A percentile compares a stretch with the other conserved stretches of the same genome.
These are phyloP conservation scores for Trypethelium eluteriae DNA, from an alignment of 495 filamentous ascomycete species.

Conservation along the genomic window DNA sequence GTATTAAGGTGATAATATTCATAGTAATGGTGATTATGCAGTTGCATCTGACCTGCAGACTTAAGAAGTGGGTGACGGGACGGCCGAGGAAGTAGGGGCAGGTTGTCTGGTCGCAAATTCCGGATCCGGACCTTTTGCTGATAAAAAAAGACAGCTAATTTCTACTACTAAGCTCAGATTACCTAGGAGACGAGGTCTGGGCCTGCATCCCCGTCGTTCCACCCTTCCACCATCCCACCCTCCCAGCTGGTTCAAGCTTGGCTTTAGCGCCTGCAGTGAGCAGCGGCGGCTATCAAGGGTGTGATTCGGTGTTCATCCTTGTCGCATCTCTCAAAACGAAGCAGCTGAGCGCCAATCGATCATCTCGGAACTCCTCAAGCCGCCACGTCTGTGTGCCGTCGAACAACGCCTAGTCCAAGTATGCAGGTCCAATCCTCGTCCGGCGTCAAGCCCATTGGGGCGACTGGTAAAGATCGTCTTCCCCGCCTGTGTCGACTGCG, in stretches of 20 bases:
- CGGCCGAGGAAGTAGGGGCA: no score
- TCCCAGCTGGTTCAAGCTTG: neutral
- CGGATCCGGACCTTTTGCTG: neutral
- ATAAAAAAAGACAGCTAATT: conserved; percentile 11
- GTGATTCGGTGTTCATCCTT: neutral
- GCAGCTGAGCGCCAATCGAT: conserved; percentile 7
- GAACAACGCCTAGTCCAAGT: neutral
- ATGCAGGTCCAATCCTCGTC: conserved; percentile 1
- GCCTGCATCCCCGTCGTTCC: neutral
- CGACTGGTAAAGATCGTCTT: neutral
- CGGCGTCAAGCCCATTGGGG: neutral
- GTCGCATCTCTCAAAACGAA: neutral
- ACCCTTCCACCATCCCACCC: no score
- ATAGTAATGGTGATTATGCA: neutral
- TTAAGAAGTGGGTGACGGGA: neutral
- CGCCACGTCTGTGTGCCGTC: conserved; percentile 5
- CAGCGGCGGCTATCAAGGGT: neutral
- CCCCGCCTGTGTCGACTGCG: neutral
- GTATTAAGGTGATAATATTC: neutral
- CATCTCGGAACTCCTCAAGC: neutral
- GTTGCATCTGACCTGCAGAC: neutral
- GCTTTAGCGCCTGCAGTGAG: neutral
- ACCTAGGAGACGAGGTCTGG: neutral
- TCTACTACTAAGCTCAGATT: neutral
- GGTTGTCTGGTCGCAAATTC: neutral